phyloP scores from a whole-genome alignment of 345 rosid species.

The Balakata baccata region DNA sequence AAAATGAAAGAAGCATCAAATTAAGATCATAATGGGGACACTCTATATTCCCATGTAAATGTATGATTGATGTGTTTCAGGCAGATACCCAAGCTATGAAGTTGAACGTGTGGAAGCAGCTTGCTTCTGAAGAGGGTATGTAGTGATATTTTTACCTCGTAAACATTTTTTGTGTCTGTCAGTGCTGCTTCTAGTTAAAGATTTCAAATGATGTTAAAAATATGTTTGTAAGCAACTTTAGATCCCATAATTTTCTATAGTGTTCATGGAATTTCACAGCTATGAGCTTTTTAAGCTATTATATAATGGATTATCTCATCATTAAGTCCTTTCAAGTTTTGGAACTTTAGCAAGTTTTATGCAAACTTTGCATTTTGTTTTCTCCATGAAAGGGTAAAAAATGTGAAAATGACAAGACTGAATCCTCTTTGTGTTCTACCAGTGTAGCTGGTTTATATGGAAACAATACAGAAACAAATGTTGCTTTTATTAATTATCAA shows the following conservation, averaged over 20 bases:
- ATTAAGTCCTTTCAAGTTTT: background rate
- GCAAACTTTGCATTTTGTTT: background rate
- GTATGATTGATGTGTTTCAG: slow-evolving; percentile 43
- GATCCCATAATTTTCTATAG: background rate
- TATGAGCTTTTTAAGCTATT: background rate
- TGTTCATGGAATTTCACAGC: background rate
- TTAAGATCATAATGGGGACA: background rate
- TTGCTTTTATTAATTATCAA: background rate
- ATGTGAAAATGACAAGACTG: too few relatives aligned
- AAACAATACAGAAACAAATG: too few relatives aligned
- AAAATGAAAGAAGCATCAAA: background rate
- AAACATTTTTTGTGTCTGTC: background rate
- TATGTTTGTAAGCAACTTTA: background rate
- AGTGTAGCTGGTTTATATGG: background rate
- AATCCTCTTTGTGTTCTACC: too few relatives aligned
- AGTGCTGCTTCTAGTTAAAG: background rate
- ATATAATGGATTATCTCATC: background rate
- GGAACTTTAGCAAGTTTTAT: background rate
- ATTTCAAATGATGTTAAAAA: background rate
- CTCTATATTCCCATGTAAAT: slow-evolving; percentile 1
- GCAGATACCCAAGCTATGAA: slow-evolving; percentile 69
- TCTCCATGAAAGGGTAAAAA: too few relatives aligned
- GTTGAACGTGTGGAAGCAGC: slow-evolving; percentile 89
- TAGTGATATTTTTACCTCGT: background rate
- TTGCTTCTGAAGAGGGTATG: slow-evolving; percentile 87